Base-by-base conservation (phyloP, 1,139 yeast species). In the Candida freyschussii region DNA sequence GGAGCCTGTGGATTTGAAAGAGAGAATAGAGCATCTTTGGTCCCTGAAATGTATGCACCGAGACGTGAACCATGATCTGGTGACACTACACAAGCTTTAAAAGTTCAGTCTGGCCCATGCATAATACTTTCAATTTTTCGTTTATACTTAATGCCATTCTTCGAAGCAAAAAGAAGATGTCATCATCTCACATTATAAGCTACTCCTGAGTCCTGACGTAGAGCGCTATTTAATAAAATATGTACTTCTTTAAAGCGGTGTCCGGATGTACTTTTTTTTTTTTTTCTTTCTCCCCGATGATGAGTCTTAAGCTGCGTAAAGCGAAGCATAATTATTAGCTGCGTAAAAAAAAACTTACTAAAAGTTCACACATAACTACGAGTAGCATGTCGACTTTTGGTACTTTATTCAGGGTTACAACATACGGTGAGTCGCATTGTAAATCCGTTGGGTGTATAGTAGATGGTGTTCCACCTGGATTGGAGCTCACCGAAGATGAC, bases 381-480 rank as follows among this genome's bases (percentile, higher is more conserved):
- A n/a, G n/a, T n/a, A n/a, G n/a, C 22, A 78, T 78, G 86, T 77
- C 85, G 24, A 67, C 80, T 12, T 78, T 78, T 52, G 86, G 86
- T 39, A 63, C 65, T 13, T 44, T 67, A 29, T 78, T 78, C 63
- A 65, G 66, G 47, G 97, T 91, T 42, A 87, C 97, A 45, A 91
- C 97, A 18, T 91, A 86, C 67, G 98, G 98, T 45, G 98, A 91
- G 60, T 87, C 96, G 14, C 98, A 91, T 67, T 91, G 98, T 66
- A 82, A 78, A 55, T 85, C 96, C n/a, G 98, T 91, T 26, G 98
- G 98, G 19, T 91, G 98, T 64, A 91, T 91, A 42, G 96, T 91
- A 28, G 98, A 91, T 52, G 98, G 98, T 34, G 93, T 89, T 30
- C 98, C 98, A 29, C 97, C 98, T 20, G 96, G 96, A 19, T 69